These are phyloP conservation scores for Gryganskiella cystojenkinii DNA, from an alignment of 192 early-diverging fungal genomes.

Conservation along the genomic window DNA sequence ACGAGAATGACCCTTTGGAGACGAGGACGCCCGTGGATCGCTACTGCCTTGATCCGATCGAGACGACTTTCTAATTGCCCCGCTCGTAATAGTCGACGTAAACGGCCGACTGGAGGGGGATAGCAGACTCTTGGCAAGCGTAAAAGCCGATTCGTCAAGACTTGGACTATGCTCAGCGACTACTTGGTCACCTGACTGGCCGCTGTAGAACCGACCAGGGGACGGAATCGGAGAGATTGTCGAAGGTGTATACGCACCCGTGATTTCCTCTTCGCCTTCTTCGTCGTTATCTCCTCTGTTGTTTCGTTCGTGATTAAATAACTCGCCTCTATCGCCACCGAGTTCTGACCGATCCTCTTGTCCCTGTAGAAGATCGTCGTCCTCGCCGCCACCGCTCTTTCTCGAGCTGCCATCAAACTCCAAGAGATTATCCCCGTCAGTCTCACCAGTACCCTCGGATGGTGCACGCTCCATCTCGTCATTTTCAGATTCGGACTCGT, in stretches of 20 bases:
- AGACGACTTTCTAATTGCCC: slow-evolving; percentile 10
- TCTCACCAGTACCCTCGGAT: slow-evolving; percentile 27
- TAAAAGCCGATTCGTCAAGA: slow-evolving; percentile 21
- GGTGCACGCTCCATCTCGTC: slow-evolving; percentile 14
- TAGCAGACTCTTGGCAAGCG: slow-evolving; percentile 31
- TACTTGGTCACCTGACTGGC: slow-evolving; percentile 5
- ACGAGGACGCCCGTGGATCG: not conserved
- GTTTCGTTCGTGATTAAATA: not conserved
- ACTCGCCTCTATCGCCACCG: not conserved
- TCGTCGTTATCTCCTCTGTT: not conserved
- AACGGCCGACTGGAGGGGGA: slow-evolving; percentile 26
- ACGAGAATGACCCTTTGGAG: slow-evolving; percentile 16
- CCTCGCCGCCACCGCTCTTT: slow-evolving; percentile 19
- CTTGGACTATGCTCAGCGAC: slow-evolving; percentile 41
- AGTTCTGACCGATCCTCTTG: slow-evolving; percentile 2
- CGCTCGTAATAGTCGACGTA: not conserved
- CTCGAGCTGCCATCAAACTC: slow-evolving; percentile 28
- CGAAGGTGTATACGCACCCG: slow-evolving; percentile 43
- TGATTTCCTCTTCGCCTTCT: slow-evolving; percentile 13
- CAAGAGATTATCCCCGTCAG: slow-evolving; percentile 24
- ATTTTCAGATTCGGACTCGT: slow-evolving; percentile 24
- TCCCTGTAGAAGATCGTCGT: not conserved
- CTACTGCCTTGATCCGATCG: not conserved
- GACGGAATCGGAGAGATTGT: slow-evolving; percentile 52
- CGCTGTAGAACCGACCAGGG: slow-evolving; percentile 24